Percentiles rank a stretch among this genome's conserved stretches.
Evolutionary conservation across 192 early-diverging fungal genomes (phyloP).

Genomic region (Podila clonocystis): DNA sequence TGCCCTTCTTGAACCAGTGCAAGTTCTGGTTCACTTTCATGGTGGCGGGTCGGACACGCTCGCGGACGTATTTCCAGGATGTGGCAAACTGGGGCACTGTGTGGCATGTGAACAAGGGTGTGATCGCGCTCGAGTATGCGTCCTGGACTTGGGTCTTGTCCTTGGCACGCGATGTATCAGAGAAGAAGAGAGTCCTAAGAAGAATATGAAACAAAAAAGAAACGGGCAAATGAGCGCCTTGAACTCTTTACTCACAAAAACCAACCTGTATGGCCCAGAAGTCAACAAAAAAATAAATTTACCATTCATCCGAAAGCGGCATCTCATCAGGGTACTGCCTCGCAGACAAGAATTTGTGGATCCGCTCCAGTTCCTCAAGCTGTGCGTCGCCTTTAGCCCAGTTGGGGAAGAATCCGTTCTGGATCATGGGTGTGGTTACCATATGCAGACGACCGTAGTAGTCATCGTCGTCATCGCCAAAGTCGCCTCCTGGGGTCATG

Average conservation of each 20-base stretch:
- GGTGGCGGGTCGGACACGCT: constrained; percentile 45
- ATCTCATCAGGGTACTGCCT: constrained; percentile 51
- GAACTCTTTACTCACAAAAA: too few species aligned
- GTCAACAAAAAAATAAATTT: neutral
- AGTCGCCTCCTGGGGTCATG: constrained; percentile 42
- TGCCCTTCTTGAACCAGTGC: constrained; percentile 62
- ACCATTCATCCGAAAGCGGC: constrained; percentile 54
- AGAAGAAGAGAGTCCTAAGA: constrained; percentile 53
- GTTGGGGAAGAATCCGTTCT: constrained; percentile 53
- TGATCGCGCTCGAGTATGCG: constrained; percentile 57
- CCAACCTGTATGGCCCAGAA: too few species aligned
- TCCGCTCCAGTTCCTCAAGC: constrained; percentile 39
- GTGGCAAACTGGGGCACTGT: constrained; percentile 60
- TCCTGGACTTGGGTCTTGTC: constrained; percentile 38
- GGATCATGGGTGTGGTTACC: constrained; percentile 52
- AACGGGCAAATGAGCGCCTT: neutral
- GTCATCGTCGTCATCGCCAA: constrained; percentile 42
- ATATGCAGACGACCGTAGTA: constrained; percentile 47
- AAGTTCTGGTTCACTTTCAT: constrained; percentile 73
- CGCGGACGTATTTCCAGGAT: constrained; percentile 55
- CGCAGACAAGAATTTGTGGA: constrained; percentile 30
- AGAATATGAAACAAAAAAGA: neutral
- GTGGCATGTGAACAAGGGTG: constrained; percentile 52
- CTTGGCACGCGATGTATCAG: constrained; percentile 55
- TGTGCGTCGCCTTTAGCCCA: constrained; percentile 53